Evolutionary conservation across 257 asterid species (phyloP).

Genomic region (Ligustrum vulgare): DNA sequence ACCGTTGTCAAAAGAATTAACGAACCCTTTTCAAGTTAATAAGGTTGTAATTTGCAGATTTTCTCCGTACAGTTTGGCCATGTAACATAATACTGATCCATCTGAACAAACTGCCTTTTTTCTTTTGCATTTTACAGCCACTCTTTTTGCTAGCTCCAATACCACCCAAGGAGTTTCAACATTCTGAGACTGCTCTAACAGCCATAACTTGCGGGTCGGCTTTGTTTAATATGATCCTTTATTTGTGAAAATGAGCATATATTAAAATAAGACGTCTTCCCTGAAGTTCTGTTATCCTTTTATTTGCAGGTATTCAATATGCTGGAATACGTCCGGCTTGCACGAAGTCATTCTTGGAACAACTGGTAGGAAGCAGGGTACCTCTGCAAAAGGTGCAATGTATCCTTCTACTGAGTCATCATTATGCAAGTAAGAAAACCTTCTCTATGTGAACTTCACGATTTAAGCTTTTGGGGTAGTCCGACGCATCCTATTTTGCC

Average conservation of each 20-base stretch:
- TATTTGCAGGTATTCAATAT: slow-evolving; percentile 73
- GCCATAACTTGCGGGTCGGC: slow-evolving; percentile 91
- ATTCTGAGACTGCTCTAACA: slow-evolving; percentile 75
- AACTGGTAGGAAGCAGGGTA: slow-evolving; percentile 97
- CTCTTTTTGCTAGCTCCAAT: slow-evolving; percentile 57
- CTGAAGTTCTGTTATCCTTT: slow-evolving; percentile 18
- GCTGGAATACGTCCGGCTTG: slow-evolving; percentile 79
- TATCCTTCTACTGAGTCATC: slow-evolving; percentile 80
- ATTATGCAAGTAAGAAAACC: slow-evolving; percentile 72
- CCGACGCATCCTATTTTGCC: slow-evolving; percentile 8
- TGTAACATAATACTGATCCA: slow-evolving; percentile 13
- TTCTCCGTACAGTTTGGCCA: slow-evolving; percentile 4
- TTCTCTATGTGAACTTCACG: neutral
- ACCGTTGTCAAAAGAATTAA: slow-evolving; percentile 56
- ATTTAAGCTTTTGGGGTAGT: slow-evolving; percentile 16
- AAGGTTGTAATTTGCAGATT: slow-evolving; percentile 39
- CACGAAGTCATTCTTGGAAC: slow-evolving; percentile 94
- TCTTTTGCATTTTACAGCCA: slow-evolving; percentile 49
- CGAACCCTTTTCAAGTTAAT: slow-evolving; percentile 66
- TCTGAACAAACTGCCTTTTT: slow-evolving; percentile 3
- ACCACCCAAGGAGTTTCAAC: slow-evolving; percentile 86
- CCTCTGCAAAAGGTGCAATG: slow-evolving; percentile 85
- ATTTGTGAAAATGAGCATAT: neutral
- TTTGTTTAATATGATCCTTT: slow-evolving; percentile 4
- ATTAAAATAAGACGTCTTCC: slow-evolving; percentile 5